Conservation (phyloP, 2,329 filamentous ascomycete species). For the Endothia cerciana region DNA sequence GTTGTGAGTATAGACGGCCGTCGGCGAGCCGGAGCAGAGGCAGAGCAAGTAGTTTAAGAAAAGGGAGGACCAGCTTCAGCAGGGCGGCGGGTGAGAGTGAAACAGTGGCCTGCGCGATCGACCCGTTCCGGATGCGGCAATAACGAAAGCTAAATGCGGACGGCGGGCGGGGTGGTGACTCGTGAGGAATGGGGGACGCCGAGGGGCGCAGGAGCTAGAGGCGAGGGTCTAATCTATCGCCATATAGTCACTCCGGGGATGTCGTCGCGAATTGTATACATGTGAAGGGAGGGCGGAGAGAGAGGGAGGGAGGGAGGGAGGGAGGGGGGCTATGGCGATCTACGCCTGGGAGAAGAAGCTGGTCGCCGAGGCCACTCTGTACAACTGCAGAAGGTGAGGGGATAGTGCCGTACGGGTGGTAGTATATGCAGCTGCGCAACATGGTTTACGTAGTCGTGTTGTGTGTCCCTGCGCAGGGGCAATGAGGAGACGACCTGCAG, state of each 20-base stretch:
- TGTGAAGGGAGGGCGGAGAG: neutral
- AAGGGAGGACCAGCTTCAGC: neutral
- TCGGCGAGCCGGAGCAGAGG: neutral
- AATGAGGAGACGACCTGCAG: neutral
- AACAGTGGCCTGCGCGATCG: conserved; percentile 6
- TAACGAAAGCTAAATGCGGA: conserved; percentile 8
- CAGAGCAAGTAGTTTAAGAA: neutral
- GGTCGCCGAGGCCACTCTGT: neutral
- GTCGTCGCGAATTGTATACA: too few species aligned
- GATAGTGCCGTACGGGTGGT: neutral
- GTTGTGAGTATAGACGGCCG: neutral
- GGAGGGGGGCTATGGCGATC: conserved; percentile 11
- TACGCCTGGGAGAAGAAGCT: neutral
- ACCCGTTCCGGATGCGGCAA: too few species aligned
- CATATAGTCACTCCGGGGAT: too few species aligned
- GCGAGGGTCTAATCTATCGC: too few species aligned
- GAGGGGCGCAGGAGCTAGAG: neutral
- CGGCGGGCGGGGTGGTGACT: neutral
- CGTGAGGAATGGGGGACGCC: neutral
- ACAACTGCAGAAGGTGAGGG: neutral
- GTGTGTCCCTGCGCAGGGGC: neutral
- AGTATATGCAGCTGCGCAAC: neutral
- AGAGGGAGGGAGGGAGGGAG: conserved; percentile 10
- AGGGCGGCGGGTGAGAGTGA: conserved; percentile 4
- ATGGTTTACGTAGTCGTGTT: neutral